These are phyloP conservation scores for Aspergillus phoenicis DNA, from an alignment of 2,329 filamentous ascomycete genomes.

Conservation along the genomic window DNA sequence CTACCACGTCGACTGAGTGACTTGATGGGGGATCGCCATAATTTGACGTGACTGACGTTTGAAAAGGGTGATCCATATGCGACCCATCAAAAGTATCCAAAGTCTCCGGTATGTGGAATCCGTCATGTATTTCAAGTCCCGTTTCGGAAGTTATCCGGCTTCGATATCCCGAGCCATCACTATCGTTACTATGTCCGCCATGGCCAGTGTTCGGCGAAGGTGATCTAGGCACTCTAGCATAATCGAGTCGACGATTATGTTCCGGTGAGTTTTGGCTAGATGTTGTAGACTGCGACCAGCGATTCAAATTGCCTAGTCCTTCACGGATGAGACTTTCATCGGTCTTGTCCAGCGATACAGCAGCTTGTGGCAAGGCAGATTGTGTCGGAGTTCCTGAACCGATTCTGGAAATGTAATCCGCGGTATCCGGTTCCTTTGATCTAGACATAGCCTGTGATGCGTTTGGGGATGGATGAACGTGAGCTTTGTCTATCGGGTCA, in stretches of 20 bases:
- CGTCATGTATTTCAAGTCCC: slow-evolving; percentile 8
- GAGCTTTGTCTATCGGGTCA: neutral
- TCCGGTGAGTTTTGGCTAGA: slow-evolving; percentile 47
- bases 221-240: slow-evolving; percentile 23
- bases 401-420: slow-evolving; percentile 3
- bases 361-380: slow-evolving; percentile 9
- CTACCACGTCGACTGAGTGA: slow-evolving; percentile 5
- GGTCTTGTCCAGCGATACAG: slow-evolving; percentile 4
- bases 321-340: slow-evolving; percentile 41
- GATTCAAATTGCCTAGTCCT: slow-evolving; percentile 55
- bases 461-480: neutral
- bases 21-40: slow-evolving; percentile 2
- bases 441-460: neutral
- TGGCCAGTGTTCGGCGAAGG: neutral
- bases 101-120: slow-evolving; percentile 11
- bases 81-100: slow-evolving; percentile 1
- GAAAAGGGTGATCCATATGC: slow-evolving; percentile 9
- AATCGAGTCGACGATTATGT: slow-evolving; percentile 27
- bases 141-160: slow-evolving; percentile 17
- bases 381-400: slow-evolving; percentile 6
- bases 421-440: neutral
- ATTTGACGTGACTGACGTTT: slow-evolving; percentile 1
- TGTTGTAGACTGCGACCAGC: slow-evolving; percentile 61
- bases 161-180: slow-evolving; percentile 19
- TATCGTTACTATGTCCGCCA: slow-evolving; percentile 19